Percentiles rank a stretch among this genome's conserved stretches.
Conservation (phyloP, 2,329 filamentous ascomycete genomes). For the Cordyceps tenuipes region DNA sequence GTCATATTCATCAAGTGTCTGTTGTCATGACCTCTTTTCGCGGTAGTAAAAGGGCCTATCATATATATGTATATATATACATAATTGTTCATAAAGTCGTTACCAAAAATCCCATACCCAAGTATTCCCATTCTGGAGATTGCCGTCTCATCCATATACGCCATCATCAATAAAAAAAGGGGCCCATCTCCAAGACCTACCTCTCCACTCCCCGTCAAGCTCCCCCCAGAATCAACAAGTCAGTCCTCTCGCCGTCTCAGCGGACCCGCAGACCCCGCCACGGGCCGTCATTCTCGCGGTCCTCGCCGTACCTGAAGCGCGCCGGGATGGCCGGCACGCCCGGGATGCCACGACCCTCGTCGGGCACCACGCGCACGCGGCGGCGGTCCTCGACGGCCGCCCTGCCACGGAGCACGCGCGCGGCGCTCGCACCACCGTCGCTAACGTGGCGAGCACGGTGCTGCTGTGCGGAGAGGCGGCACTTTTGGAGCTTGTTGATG, state of each 20-base stretch:
- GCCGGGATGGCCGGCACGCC: conserved; percentile 35
- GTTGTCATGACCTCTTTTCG: background rate
- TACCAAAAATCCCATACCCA: background rate
- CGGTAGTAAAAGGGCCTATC: background rate
- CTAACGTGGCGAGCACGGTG: conserved; percentile 15
- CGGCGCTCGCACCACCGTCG: conserved; percentile 14
- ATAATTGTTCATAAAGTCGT: background rate
- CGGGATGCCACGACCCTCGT: conserved; percentile 39
- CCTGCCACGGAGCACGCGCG: conserved; percentile 20
- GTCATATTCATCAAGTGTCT: background rate
- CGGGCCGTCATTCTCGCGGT: conserved; percentile 26
- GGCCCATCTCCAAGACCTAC: background rate
- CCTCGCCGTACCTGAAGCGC: conserved; percentile 30
- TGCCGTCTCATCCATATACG: no score
- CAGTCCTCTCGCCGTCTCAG: background rate
- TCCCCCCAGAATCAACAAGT: no score
- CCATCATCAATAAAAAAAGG: background rate
- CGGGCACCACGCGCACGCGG: conserved; percentile 34
- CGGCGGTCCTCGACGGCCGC: conserved; percentile 16
- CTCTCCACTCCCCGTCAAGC: background rate
- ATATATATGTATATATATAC: background rate
- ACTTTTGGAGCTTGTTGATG: conserved; percentile 22
- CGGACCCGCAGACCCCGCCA: conserved; percentile 20
- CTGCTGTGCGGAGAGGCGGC: conserved; percentile 10
- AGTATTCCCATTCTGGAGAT: background rate